phyloP scores from a whole-genome alignment of 1,284 basidiomycete species.

The Leccinum subrobustum region DNA sequence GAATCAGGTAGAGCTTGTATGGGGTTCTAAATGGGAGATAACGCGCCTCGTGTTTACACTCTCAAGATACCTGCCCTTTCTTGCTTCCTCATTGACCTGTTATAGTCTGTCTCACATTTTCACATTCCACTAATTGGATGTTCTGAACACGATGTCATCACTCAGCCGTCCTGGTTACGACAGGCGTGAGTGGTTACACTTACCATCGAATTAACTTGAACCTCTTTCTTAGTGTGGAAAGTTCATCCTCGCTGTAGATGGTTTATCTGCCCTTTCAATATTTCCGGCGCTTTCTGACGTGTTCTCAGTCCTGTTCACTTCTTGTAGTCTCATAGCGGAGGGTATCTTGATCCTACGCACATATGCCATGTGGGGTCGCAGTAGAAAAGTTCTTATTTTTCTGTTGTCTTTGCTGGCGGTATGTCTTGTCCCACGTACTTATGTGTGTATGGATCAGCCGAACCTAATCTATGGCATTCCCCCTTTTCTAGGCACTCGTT shows the following conservation, averaged over 20 bases:
- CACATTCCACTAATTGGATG: too few relatives aligned
- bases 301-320: not conserved
- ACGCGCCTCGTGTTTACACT: not conserved
- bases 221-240: not conserved
- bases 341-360: conserved; percentile 18
- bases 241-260: not conserved
- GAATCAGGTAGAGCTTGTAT: not conserved
- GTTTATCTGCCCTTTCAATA: not conserved
- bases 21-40: not conserved
- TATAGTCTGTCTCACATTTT: not conserved
- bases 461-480: not conserved
- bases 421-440: not conserved
- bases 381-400: conserved; percentile 16
- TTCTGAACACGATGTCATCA: not conserved
- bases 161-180: conserved; percentile 9
- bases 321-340: not conserved
- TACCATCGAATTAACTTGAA: not conserved
- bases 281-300: not conserved
- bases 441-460: not conserved
- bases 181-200: not conserved
- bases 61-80: not conserved
- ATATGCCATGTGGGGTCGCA: conserved; percentile 28
- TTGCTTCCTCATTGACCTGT: not conserved
- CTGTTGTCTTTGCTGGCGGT: conserved; percentile 24
- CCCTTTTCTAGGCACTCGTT: conserved; percentile 14